Evolutionary conservation across 2,329 filamentous ascomycete species (phyloP).

Genomic region (Aspergillus novofumigatus): DNA sequence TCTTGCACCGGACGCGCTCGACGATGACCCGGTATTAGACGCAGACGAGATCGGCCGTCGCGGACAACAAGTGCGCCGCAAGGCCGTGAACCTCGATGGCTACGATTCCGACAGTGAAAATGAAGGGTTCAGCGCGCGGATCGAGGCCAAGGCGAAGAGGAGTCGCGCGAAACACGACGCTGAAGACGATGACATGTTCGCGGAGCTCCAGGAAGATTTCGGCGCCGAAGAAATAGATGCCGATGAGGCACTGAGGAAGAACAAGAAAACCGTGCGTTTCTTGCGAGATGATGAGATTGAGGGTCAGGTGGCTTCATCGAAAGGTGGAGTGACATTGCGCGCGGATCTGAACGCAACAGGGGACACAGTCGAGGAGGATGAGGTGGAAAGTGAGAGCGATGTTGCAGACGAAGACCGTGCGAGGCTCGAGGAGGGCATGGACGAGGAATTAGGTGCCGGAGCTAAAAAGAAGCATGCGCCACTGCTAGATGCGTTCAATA

Average conservation of each 20-base stretch:
- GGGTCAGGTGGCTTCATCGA: slow-evolving; percentile 72
- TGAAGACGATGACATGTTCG: slow-evolving; percentile 75
- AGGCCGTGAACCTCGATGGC: slow-evolving; percentile 92
- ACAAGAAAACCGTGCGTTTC: slow-evolving; percentile 60
- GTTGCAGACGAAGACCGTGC: slow-evolving; percentile 66
- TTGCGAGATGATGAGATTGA: slow-evolving; percentile 64
- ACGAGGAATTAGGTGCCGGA: slow-evolving; percentile 85
- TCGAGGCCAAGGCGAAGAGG: slow-evolving; percentile 54
- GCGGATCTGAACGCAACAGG: slow-evolving; percentile 51
- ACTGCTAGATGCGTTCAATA: slow-evolving; percentile 93
- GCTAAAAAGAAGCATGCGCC: slow-evolving; percentile 90
- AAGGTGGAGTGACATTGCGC: slow-evolving; percentile 65
- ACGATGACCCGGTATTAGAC: slow-evolving; percentile 73
- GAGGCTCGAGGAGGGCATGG: slow-evolving; percentile 69
- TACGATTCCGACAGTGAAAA: slow-evolving; percentile 93
- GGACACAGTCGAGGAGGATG: slow-evolving; percentile 58
- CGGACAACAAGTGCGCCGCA: slow-evolving; percentile 73
- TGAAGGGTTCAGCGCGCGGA: slow-evolving; percentile 77
- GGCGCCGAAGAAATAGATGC: slow-evolving; percentile 51
- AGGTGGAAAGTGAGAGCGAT: slow-evolving; percentile 54
- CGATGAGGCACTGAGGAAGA: slow-evolving; percentile 52
- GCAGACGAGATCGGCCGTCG: slow-evolving; percentile 84
- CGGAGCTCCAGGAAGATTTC: slow-evolving; percentile 59
- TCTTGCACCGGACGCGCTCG: slow-evolving; percentile 74
- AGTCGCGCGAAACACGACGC: slow-evolving; percentile 33